Evolutionary conservation across 495 filamentous ascomycete species (phyloP), one percentile per base, ranked within the genome.

Genomic region (Paragyromitra xinjiangensis): DNA sequence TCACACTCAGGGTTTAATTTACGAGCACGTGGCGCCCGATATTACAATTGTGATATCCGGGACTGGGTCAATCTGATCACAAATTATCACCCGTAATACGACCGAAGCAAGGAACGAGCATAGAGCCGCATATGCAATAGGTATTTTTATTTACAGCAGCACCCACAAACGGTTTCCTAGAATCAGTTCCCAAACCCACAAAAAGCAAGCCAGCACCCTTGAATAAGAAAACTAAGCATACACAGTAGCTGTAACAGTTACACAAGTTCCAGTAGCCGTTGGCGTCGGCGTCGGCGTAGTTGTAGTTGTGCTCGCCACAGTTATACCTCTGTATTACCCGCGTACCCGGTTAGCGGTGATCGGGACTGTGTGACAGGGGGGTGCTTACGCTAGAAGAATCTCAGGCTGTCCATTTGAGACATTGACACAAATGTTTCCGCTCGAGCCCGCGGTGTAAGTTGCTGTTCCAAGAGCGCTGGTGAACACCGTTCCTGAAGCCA

Each of bases 341-440:
- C 6, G 16, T 56, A 2, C n/a, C 16, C 2, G 22, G 29, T 58
- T 56, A 58, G 51, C 45, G 11, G 53, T n/a, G 16, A 8, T 26
- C 1, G 8, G 19, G 34, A 26, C 37, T 0, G 16, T 12, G 22
- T 16, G 26, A 24, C 7, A 42, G 6, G 37, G 22, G n/a, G 16
- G 9, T 14, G 24, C 62, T 77, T 69, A 81, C 53, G 78, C 58
- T 16, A 81, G n/a, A 9, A 81, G 63, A 2, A 81, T 64, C 29
- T 81, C 79, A 3, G 79, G 78, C 58, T 81, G 79, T 55, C 79
- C 78, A n/a, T 81, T 81, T 6, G 79, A 81, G 19, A 81, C 56
- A 63, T 59, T 61, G 14, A 81, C 79, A 69, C 79, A 81, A 16
- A 81, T 81, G 64, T 78, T 70, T 37, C 79, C 79, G 45, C 62